phyloP scores from a whole-genome alignment of 768 basidiomycete species.

The Ramaria rubella region DNA sequence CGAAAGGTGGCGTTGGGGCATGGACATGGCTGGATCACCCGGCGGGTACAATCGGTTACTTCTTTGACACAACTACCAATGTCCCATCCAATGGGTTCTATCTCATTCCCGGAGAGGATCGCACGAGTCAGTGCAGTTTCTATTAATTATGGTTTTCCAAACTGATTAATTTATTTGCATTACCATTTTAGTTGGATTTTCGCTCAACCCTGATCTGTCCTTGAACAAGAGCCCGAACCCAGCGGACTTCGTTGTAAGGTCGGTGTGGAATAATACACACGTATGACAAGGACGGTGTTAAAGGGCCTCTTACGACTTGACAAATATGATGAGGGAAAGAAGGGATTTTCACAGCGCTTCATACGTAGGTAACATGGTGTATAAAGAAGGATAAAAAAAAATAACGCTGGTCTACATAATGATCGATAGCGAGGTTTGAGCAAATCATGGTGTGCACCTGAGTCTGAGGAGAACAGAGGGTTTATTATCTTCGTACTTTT shows the following conservation, averaged over 20 bases:
- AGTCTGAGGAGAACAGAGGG: neutral
- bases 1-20: constrained; percentile 45
- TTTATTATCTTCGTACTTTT: neutral
- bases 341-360: neutral
- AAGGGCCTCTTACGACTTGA: too few relatives aligned
- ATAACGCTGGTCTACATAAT: too few relatives aligned
- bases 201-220: constrained; percentile 35
- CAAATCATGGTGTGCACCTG: too few relatives aligned
- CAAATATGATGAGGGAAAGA: neutral
- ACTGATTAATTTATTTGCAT: neutral
- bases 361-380: neutral
- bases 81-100: constrained; percentile 47
- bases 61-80: constrained; percentile 38
- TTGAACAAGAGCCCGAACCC: constrained; percentile 31
- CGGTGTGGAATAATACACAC: constrained; percentile 50
- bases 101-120: constrained; percentile 46
- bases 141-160: neutral
- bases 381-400: neutral
- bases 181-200: constrained; percentile 33
- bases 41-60: constrained; percentile 45
- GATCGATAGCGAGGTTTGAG: too few relatives aligned
- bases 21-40: constrained; percentile 62
- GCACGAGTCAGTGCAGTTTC: constrained; percentile 36
- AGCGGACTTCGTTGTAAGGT: constrained; percentile 43
- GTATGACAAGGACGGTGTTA: constrained; percentile 8